Conservation (phyloP, 768 basidiomycete genomes). For the Amanita brunnescens region DNA sequence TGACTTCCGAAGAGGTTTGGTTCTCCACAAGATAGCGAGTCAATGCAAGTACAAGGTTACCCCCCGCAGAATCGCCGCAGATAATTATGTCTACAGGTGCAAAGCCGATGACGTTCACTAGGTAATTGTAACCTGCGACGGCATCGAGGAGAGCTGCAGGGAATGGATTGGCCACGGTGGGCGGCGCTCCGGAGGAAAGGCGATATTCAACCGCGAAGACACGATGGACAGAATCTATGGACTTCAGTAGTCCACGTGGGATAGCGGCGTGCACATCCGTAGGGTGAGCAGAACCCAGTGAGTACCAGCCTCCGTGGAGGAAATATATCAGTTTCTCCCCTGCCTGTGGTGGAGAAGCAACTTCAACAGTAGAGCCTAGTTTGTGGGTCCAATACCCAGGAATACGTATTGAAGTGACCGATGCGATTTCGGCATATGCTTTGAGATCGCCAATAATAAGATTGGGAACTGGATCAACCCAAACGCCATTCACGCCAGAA, state of each 20-base stretch:
- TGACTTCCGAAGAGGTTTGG: constrained; percentile 19
- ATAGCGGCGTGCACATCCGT: constrained; percentile 36
- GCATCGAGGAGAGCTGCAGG: constrained; percentile 70
- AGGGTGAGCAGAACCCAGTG: constrained; percentile 49
- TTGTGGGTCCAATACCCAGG: constrained; percentile 54
- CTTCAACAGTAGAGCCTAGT: constrained; percentile 23
- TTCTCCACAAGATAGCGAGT: constrained; percentile 53
- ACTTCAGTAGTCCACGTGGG: constrained; percentile 36
- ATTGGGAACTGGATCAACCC: constrained; percentile 35
- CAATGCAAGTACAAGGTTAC: constrained; percentile 58
- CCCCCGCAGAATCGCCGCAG: constrained; percentile 73
- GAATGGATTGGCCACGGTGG: constrained; percentile 46
- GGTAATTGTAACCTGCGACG: constrained; percentile 65
- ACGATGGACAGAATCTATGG: constrained; percentile 35
- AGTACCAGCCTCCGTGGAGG: constrained; percentile 60
- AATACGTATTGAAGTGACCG: constrained; percentile 32
- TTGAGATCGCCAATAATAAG: constrained; percentile 36
- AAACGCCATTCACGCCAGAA: constrained; percentile 35
- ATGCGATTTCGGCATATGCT: constrained; percentile 28
- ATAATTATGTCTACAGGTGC: constrained; percentile 52
- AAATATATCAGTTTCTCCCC: constrained; percentile 52
- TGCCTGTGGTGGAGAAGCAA: constrained; percentile 29
- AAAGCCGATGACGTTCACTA: constrained; percentile 50
- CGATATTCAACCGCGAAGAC: constrained; percentile 67
- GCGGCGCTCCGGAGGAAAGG: constrained; percentile 39